These are phyloP conservation scores for Leucosporidium scottii DNA, from an alignment of 768 basidiomycete genomes.

Conservation along the genomic window DNA sequence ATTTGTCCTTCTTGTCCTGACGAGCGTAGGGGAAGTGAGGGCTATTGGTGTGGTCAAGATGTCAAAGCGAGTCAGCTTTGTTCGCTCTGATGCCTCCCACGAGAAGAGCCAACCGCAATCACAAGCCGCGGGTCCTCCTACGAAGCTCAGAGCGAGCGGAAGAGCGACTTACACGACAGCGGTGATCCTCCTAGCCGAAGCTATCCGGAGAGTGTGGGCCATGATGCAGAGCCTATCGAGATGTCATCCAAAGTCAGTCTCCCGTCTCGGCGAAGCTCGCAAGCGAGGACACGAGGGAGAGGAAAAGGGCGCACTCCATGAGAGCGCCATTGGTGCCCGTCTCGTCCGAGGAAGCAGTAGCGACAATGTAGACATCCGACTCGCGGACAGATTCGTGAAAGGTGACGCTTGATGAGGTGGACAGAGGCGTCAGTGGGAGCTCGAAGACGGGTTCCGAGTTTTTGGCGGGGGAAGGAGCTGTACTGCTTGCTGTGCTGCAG, in stretches of 20 bases:
- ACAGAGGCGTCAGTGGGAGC: background rate
- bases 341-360: slow-evolving; percentile 66
- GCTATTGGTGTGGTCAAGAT: slow-evolving; percentile 47
- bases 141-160: too few relatives aligned
- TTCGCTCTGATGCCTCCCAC: background rate
- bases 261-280: background rate
- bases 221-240: slow-evolving; percentile 55
- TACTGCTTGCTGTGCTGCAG: background rate
- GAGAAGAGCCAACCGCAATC: background rate
- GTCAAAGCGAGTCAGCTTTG: background rate
- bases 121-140: background rate
- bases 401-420: slow-evolving; percentile 14
- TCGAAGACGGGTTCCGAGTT: background rate
- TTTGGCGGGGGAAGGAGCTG: background rate
- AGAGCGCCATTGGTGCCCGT: slow-evolving; percentile 72
- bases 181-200: slow-evolving; percentile 95
- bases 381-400: slow-evolving; percentile 90
- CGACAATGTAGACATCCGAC: slow-evolving; percentile 98
- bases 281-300: background rate
- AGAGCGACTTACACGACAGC: slow-evolving; percentile 57
- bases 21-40: slow-evolving; percentile 94
- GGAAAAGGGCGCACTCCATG: slow-evolving; percentile 71
- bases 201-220: slow-evolving; percentile 99
- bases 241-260: background rate
- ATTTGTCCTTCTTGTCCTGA: slow-evolving; percentile 99